Percentiles rank a stretch among this genome's conserved stretches.
phyloP scores from a whole-genome alignment of 345 rosid species.

The Raphanus sativus region DNA sequence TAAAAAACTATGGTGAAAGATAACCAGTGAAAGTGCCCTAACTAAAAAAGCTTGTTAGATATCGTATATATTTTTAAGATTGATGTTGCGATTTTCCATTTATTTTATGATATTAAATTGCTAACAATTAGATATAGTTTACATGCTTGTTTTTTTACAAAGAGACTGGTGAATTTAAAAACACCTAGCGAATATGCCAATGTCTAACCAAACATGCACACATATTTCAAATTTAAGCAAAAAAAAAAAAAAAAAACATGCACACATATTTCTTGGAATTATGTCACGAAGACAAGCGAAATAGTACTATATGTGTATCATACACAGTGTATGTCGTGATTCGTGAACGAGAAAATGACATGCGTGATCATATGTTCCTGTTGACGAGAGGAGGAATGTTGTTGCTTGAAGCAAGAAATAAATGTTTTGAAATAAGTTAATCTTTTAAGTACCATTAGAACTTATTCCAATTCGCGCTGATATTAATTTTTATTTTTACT shows the following conservation, averaged over 20 bases:
- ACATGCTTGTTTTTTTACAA: not conserved
- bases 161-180: not conserved
- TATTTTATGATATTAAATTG: not conserved
- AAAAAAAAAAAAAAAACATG: no score
- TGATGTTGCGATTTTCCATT: not conserved
- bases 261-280: not conserved
- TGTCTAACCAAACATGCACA: not conserved
- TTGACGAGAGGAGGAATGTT: not conserved
- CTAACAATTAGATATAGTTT: not conserved
- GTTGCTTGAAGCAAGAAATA: slow-evolving; percentile 24
- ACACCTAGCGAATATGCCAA: not conserved
- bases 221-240: no score
- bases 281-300: not conserved
- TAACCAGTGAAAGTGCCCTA: not conserved
- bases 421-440: not conserved
- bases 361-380: slow-evolving; percentile 19
- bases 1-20: not conserved
- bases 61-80: no score
- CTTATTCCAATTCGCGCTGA: no score
- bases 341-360: not conserved
- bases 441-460: not conserved
- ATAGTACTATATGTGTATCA: not conserved
- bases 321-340: not conserved
- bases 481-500: no score
- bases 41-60: no score